phyloP scores from a whole-genome alignment of 257 asterid genomes.

The Solanum boliviense region DNA sequence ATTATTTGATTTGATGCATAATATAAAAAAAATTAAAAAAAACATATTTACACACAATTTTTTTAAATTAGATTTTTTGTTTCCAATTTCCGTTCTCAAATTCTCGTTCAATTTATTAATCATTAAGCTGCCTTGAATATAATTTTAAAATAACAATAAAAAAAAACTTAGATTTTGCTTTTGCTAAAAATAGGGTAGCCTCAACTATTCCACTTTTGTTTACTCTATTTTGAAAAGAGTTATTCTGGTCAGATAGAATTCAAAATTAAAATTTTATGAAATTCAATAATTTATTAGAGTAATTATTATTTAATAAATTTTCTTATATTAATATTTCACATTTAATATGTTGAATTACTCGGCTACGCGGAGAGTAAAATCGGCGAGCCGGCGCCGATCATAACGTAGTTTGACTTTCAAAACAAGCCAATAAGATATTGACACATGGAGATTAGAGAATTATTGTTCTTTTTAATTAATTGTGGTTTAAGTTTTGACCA shows the following conservation, averaged over 20 bases:
- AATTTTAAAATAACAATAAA: too few species aligned
- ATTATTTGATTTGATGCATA: too few species aligned
- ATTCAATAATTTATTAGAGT: not conserved
- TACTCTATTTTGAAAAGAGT: not conserved
- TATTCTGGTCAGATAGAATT: not conserved
- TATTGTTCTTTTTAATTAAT: not conserved
- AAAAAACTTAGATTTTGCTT: not conserved
- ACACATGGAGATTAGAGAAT: not conserved
- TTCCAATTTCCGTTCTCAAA: too few species aligned
- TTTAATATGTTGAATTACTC: not conserved
- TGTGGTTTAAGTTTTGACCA: not conserved
- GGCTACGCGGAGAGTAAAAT: conserved; percentile 1
- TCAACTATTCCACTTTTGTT: not conserved
- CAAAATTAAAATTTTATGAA: not conserved
- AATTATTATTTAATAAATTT: too few species aligned
- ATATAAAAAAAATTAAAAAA: too few species aligned
- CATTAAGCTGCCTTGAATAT: not conserved
- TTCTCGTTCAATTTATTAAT: too few species aligned
- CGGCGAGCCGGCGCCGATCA: not conserved
- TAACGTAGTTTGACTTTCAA: not conserved
- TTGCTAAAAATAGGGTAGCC: not conserved
- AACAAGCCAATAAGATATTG: not conserved
- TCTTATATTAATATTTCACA: too few species aligned
- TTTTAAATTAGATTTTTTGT: too few species aligned
- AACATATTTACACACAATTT: too few species aligned